Base-by-base conservation (phyloP, 306 rosid genomes). In the Medicago ruthenica region DNA sequence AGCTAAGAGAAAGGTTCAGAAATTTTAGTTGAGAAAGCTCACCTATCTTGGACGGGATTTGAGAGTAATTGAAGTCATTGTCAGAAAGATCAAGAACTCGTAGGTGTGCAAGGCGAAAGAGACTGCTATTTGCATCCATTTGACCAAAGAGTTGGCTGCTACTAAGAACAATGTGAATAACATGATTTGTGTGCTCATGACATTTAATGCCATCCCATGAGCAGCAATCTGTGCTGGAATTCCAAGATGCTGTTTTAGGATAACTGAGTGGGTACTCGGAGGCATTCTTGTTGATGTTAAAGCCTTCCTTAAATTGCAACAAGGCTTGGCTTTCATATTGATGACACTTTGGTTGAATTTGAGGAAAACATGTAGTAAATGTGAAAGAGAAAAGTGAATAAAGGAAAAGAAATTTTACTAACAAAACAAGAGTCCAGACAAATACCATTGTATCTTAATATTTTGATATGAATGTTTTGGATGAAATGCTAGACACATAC, bases 1-100 rank as follows among this genome's bases (percentile, higher is more conserved):
- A 5, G 14, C 55, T 9, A 5, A 8, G 34, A 40, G 50, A 17
- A 65, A 65, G 70, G 34, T 82, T 73, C 18, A 82, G 18, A 77
- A 37, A n/a, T 9, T 45, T 59, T 17, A 82, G 48, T 6, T 62
- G 51, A 3, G 75, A 53, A 66, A 74, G 45, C 44, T 74, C 62
- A 17, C 67, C 76, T 61, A 81, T 44, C 53, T 17, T 61, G 6
- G 82, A 15, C 6, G 85, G 85, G n/a, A 82, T 73, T 67, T 73
- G 79, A 66, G 85, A 82, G 66, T 57, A 31, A 27, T 58, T 82
- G 73, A 82, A 78, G 67, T 78, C 15, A 61, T 83, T 83, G 21
- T 68, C 58, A 10, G 80, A 15, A 74, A 83, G 80, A 62, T 69
- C 65, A 50, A 82, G 84, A 0, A 31, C 27, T 9, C 3, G 80